Conservation (phyloP, 2,329 filamentous ascomycete species). For the Colletotrichum sp. region DNA sequence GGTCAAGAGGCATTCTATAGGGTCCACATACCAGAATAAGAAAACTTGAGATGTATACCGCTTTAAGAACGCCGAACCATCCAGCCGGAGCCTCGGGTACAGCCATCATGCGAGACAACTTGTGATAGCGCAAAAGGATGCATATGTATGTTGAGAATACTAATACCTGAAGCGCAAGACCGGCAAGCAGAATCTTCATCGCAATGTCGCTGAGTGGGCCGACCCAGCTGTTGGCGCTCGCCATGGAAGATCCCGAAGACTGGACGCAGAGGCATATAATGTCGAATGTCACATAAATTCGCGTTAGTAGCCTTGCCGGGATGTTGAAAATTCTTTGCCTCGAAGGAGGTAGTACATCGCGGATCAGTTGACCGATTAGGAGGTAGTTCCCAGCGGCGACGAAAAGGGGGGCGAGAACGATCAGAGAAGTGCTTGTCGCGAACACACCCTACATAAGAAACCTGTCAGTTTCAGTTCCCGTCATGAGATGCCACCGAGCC, state of each 20-base stretch:
- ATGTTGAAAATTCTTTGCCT: slow-evolving; percentile 40
- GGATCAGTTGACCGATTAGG: slow-evolving; percentile 52
- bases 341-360: slow-evolving; percentile 35
- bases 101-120: slow-evolving; percentile 26
- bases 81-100: slow-evolving; percentile 32
- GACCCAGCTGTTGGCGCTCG: slow-evolving; percentile 45
- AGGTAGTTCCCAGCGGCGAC: slow-evolving; percentile 56
- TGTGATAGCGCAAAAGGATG: slow-evolving; percentile 43
- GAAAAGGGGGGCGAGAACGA: slow-evolving; percentile 54
- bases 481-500: background rate
- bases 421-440: slow-evolving; percentile 41
- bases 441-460: slow-evolving; percentile 34
- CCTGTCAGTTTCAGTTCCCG: background rate
- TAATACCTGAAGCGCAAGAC: slow-evolving; percentile 43
- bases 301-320: slow-evolving; percentile 42
- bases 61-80: slow-evolving; percentile 42
- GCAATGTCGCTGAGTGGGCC: slow-evolving; percentile 42
- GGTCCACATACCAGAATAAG: slow-evolving; percentile 46
- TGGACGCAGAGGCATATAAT: slow-evolving; percentile 50
- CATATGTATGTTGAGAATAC: slow-evolving; percentile 45
- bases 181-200: slow-evolving; percentile 44
- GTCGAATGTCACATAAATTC: slow-evolving; percentile 51
- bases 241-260: slow-evolving; percentile 47
- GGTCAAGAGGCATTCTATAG: no score
- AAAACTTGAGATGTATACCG: slow-evolving; percentile 47